Base-by-base conservation (phyloP, 1,284 basidiomycete genomes). In the Papiliotrema fonsecae region DNA sequence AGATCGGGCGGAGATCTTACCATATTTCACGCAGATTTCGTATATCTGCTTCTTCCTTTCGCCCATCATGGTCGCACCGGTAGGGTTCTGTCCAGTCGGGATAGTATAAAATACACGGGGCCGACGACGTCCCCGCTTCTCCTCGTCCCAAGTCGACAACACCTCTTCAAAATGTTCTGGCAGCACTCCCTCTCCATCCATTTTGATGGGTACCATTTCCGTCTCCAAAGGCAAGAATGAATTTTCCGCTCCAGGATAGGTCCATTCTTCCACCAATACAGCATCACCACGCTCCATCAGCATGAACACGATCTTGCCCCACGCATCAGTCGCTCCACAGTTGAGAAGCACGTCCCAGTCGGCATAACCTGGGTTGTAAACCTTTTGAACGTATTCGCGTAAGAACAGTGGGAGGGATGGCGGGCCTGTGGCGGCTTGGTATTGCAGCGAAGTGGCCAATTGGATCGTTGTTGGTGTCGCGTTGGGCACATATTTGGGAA, bases 11-110 rank as follows among this genome's bases (percentile, higher is more conserved):
- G 10, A 38, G 28, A n/a, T 57, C 60, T 52, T 35, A 63, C 62
- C 69, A 67, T 82, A 89, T 73, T 88, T 84, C 46, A 84, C 81
- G 54, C 85, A 87, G 50, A 90, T 77, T 25, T 82, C 79, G 69
- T 91, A 91, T 48, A 91, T 85, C 45, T 80, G 81, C 69, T 84
- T 81, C 76, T 89, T 89, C 56, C 87, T 77, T 49, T 77, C 66
- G 3, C 72, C 68, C n/a, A 77, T 71, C 80, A 86, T 84, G 0
- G 84, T 85, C 1, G 81, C 77, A 30, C 88, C 88, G 6, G 82
- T 85, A 1, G 87, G 87, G 70, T 74, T 91, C 72, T 90, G 87
- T 10, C 72, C 73, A 3, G 70, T 70, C 0, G 74, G 71, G 11
- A 74, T 62, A 0, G 72, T 72, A 57, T 89, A 89, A 65, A 89